These are phyloP conservation scores for Cutaneotrichosporon sp. DNA, from an alignment of 1,284 basidiomycete genomes.

Conservation along the genomic window DNA sequence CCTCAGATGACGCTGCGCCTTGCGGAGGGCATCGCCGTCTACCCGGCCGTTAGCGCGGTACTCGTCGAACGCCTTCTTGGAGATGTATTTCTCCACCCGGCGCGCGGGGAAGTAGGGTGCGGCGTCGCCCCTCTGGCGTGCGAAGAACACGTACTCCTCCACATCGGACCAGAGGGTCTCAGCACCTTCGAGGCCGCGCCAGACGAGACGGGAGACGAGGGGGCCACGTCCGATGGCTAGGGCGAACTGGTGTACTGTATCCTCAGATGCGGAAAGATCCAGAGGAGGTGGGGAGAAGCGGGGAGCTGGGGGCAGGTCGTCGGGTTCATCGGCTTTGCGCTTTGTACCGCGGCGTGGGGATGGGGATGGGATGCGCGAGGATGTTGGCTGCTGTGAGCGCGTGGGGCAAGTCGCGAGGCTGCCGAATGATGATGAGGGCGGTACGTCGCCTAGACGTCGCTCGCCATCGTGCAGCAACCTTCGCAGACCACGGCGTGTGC, in stretches of 20 bases:
- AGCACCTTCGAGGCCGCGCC: background rate
- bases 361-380: background rate
- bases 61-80: background rate
- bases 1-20: background rate
- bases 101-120: background rate
- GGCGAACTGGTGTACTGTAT: background rate
- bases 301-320: background rate
- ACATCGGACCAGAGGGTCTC: background rate
- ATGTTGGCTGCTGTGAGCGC: background rate
- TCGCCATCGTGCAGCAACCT: no score
- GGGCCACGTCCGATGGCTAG: background rate
- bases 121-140: background rate
- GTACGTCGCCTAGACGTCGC: no score
- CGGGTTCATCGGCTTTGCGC: background rate
- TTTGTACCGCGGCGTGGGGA: background rate
- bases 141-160: slow-evolving; percentile 2
- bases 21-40: background rate
- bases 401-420: no score
- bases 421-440: no score
- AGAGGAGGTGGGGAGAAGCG: background rate
- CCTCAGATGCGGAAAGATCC: background rate
- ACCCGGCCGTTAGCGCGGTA: background rate
- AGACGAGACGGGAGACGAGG: background rate
- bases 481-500: no score
- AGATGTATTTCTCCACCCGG: background rate